These are phyloP conservation scores for Salicornia ramosissima DNA, from an alignment of 148 eudicot genomes.

Conservation along the genomic window DNA sequence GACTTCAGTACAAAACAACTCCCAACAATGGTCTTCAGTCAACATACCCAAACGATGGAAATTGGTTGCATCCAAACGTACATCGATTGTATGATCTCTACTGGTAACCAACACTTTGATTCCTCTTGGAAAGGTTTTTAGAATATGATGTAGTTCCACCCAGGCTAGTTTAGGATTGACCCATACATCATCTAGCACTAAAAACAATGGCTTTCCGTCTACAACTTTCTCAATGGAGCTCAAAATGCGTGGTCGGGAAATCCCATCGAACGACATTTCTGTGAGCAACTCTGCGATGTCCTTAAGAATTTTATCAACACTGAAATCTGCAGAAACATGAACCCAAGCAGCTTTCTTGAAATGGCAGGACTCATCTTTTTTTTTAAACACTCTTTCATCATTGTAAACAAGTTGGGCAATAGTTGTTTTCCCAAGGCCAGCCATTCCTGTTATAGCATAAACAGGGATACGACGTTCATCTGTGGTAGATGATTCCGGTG, in stretches of 20 bases:
- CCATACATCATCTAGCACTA: neutral
- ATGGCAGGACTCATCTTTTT: neutral
- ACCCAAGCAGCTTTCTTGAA: conserved; percentile 2
- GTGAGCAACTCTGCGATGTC: neutral
- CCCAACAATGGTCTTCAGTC: neutral
- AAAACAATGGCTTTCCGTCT: neutral
- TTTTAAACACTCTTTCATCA: neutral
- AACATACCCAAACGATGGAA: neutral
- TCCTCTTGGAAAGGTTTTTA: neutral
- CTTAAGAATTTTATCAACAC: neutral
- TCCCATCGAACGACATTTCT: neutral
- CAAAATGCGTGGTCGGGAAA: neutral
- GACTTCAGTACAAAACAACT: neutral
- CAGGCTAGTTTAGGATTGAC: neutral
- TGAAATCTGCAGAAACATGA: neutral
- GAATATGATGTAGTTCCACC: neutral
- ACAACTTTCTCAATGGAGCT: neutral
- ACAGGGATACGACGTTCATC: neutral
- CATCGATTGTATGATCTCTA: neutral
- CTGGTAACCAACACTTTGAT: conserved; percentile 5
- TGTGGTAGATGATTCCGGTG: neutral
- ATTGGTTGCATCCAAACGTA: neutral
- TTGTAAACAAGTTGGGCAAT: neutral
- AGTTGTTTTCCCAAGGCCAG: conserved; percentile 1
- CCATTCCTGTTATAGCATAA: neutral